Conservation (phyloP, 352 stramenopile genomes). For the Pythium phragmiticola region DNA sequence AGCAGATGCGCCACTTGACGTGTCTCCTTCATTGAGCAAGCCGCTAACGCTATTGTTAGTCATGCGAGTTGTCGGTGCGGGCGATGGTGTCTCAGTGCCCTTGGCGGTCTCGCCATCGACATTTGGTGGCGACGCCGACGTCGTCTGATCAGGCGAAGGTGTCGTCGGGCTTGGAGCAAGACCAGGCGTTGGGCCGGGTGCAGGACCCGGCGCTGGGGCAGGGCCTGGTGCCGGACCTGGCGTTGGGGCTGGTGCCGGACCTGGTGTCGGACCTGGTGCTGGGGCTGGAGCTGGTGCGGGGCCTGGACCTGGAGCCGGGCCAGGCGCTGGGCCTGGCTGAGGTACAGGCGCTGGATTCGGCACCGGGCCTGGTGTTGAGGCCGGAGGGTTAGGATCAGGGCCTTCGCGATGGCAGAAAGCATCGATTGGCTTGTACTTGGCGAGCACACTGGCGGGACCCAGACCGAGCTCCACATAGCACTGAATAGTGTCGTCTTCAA, state of each 20-base stretch:
- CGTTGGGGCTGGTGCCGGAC: not conserved
- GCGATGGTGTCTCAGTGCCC: no score
- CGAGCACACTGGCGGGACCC: slow-evolving; percentile 29
- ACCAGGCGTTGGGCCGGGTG: not conserved
- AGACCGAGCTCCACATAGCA: slow-evolving; percentile 40
- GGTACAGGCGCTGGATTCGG: not conserved
- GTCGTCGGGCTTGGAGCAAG: not conserved
- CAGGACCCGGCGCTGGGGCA: not conserved
- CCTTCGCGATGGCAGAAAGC: slow-evolving; percentile 44
- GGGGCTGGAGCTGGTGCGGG: not conserved
- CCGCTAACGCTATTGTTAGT: no score
- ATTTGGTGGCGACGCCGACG: no score
- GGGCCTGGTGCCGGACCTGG: not conserved
- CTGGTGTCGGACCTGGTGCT: not conserved
- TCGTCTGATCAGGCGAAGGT: not conserved
- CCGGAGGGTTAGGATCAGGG: slow-evolving; percentile 29
- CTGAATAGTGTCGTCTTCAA: slow-evolving; percentile 37
- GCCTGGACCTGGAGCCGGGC: not conserved
- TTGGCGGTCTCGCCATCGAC: no score
- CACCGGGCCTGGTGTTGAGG: not conserved
- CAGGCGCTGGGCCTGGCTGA: not conserved
- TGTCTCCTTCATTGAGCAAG: no score
- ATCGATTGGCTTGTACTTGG: slow-evolving; percentile 41
- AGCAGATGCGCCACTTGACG: no score
- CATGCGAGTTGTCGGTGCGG: no score